Base-by-base conservation (phyloP, 306 rosid genomes). In the Pterocarpus santalinus region DNA sequence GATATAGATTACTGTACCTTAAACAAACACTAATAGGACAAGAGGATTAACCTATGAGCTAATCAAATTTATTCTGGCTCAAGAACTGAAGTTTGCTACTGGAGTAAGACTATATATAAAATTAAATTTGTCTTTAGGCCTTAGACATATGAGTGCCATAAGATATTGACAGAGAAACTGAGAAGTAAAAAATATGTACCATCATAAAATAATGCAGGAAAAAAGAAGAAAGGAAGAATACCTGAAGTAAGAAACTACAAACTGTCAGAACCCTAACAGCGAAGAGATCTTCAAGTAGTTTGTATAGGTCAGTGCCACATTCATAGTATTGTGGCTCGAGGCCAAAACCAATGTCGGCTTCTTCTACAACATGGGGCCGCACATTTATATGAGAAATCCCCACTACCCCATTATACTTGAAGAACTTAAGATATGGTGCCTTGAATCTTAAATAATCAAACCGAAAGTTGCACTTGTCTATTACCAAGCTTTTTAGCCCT, bases 171-270 rank as follows among this genome's bases (percentile, higher is more conserved):
- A 38, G 41, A 38, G 7, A 38, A 38, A 38, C 0, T 38, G 7
- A 4, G 41, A 38, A 38, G 5, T 22, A 22, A 22, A 22, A 22
- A 22, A 22, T 22, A 1, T 22, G 28, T 22, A 22, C 28, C 28
- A 22, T 22, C 28, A 22, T 22, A 22, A 22, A 22, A 22, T 22
- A 22, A 22, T 22, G 28, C 28, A 22, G 28, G 28, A 22, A 22
- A 22, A 22, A 43, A 0, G 1, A 52, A 17, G n/a, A 8, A 33
- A 65, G 52, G 8, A 12, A 10, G 55, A 10, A 22, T 75, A 80
- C 88, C 82, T 81, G 88, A 8, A 85, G 88, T 5, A 81, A 8
- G 41, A 15, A 57, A 71, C 85, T 76, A 2, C 85, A 81, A 69
- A 80, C 53, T 4, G 53, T 70, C 16, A 84, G 69, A 57, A 65